A percentile compares a stretch with the other conserved stretches of the same genome.
Evolutionary conservation across 805 yeast genomes (phyloP).

Genomic region (Yarrowia yakushimensis): DNA sequence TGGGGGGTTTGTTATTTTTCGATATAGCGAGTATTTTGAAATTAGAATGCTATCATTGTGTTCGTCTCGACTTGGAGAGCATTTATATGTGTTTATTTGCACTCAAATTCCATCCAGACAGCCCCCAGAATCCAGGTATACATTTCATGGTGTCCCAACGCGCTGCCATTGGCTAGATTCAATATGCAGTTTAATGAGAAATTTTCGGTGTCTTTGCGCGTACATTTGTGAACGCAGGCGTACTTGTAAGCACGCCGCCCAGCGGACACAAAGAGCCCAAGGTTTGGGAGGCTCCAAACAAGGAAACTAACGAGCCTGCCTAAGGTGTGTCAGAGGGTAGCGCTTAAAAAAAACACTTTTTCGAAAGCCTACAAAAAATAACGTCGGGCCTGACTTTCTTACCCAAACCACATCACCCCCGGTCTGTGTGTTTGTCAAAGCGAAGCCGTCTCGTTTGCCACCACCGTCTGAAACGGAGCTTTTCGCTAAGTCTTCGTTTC

Average conservation of each 20-base stretch:
- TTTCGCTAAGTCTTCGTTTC: constrained; percentile 32
- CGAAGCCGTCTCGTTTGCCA: not conserved
- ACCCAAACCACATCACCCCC: constrained; percentile 7
- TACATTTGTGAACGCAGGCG: not conserved
- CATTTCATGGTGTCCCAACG: not conserved
- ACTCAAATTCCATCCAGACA: not conserved
- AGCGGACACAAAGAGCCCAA: no score
- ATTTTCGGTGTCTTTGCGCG: not conserved
- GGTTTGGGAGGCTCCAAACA: not conserved
- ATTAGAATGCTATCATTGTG: no score
- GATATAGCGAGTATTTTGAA: no score
- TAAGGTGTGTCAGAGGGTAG: not conserved
- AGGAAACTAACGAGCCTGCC: constrained; percentile 13
- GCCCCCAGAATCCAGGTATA: no score
- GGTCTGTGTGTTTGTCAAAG: constrained; percentile 13
- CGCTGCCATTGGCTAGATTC: not conserved
- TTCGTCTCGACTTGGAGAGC: not conserved
- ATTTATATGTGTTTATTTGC: not conserved
- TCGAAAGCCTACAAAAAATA: not conserved
- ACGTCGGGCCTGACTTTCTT: not conserved
- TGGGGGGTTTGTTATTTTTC: no score
- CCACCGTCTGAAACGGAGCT: constrained; percentile 29
- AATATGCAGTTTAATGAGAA: constrained; percentile 6
- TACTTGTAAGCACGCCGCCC: no score
- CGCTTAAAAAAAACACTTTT: not conserved